Percentiles rank a stretch among this genome's conserved stretches.
Evolutionary conservation across 1,139 yeast species (phyloP).

Genomic region (Geotrichum cucujoidarum): DNA sequence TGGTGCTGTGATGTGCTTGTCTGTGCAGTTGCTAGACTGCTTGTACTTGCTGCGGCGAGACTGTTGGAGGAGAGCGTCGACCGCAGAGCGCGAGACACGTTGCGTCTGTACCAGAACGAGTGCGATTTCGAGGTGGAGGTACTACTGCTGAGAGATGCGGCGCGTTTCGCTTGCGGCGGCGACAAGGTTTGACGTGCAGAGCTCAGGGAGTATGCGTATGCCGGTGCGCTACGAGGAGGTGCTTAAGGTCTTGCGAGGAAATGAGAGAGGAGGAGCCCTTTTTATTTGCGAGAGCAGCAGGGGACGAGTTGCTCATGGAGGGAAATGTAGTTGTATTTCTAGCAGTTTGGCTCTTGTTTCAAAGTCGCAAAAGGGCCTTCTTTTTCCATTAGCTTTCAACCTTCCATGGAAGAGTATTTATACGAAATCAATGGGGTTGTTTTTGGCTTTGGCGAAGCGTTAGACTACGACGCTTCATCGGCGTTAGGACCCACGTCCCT

Average conservation of each 20-base stretch:
- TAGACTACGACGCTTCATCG: no score
- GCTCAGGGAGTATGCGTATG: not conserved
- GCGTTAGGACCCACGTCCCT: no score
- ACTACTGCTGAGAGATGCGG: not conserved
- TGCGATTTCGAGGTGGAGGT: not conserved
- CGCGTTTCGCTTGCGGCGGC: not conserved
- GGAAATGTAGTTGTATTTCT: no score
- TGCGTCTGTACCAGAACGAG: constrained; percentile 1
- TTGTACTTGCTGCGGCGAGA: not conserved
- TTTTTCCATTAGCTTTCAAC: no score
- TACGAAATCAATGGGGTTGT: no score
- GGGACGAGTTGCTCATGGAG: no score
- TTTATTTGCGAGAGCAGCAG: no score
- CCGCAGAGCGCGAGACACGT: constrained; percentile 1
- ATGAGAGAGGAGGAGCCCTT: not conserved
- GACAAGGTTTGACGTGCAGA: not conserved
- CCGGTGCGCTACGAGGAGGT: not conserved
- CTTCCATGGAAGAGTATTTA: no score
- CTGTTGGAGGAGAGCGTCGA: constrained; percentile 1
- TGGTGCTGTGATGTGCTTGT: not conserved
- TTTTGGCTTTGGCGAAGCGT: no score
- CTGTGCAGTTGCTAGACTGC: not conserved
- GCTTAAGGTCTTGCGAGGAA: not conserved
- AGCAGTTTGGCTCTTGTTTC: no score
- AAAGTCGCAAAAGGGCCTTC: no score